Percentiles rank a stretch among this genome's conserved stretches.
These are phyloP conservation scores for Plasmopara muralis DNA, from an alignment of 352 stramenopile species.

Conservation along the genomic window DNA sequence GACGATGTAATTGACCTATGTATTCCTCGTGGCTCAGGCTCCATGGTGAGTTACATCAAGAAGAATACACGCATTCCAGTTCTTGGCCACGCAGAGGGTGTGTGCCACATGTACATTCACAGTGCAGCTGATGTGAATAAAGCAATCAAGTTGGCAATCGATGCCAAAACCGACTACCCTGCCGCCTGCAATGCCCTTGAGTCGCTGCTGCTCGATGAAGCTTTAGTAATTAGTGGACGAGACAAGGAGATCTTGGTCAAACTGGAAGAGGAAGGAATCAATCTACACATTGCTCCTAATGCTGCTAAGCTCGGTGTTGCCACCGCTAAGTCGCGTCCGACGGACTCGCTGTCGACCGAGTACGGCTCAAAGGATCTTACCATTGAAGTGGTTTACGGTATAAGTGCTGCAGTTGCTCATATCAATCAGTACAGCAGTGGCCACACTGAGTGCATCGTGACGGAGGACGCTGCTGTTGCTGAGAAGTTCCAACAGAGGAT, in stretches of 20 bases:
- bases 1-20: constrained; percentile 98
- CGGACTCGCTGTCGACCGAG: constrained; percentile 86
- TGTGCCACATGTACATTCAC: constrained; percentile 98
- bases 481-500: constrained; percentile 75
- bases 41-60: constrained; percentile 96
- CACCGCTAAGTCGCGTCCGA: constrained; percentile 63
- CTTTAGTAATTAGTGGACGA: constrained; percentile 68
- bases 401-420: constrained; percentile 91
- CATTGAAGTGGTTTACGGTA: constrained; percentile 88
- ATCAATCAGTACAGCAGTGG: constrained; percentile 94
- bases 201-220: constrained; percentile 92
- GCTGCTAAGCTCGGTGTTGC: constrained; percentile 68
- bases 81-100: constrained; percentile 95
- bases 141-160: constrained; percentile 88
- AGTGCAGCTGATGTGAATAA: constrained; percentile 79
- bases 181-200: constrained; percentile 97
- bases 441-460: constrained; percentile 98
- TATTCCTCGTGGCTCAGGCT: constrained; percentile 94
- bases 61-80: constrained; percentile 96
- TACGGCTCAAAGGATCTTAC: constrained; percentile 93
- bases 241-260: constrained; percentile 71
- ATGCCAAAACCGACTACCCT: constrained; percentile 98
- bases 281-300: constrained; percentile 86
- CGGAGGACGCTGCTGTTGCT: constrained; percentile 79
- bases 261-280: constrained; percentile 89